Conservation (phyloP, 192 early-diverging fungal species). For the Backusella tuberculispora region DNA sequence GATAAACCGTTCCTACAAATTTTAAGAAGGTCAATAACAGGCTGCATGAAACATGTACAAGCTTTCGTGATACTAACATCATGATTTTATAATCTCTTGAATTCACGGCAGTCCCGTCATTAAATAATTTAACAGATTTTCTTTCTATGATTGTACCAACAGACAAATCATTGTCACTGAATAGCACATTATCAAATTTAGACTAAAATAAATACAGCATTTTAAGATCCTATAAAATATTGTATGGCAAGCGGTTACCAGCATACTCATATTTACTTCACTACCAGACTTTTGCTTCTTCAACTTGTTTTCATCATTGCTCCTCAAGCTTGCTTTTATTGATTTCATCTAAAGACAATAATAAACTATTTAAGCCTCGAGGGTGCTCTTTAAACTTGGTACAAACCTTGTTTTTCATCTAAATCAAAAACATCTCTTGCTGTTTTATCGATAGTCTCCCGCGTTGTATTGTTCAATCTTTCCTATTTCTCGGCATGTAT, state of each 20-base stretch:
- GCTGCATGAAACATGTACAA: too few species aligned
- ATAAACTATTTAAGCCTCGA: neutral
- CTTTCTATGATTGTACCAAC: neutral
- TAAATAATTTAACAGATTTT: too few species aligned
- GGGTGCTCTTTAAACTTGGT: neutral
- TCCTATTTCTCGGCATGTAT: neutral
- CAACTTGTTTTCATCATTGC: neutral
- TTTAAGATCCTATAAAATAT: too few species aligned
- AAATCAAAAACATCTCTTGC: neutral
- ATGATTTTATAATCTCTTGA: neutral
- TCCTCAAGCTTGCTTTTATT: neutral
- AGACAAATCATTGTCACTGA: neutral
- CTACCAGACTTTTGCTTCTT: neutral
- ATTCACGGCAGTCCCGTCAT: neutral
- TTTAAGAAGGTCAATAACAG: too few species aligned
- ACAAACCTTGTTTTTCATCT: neutral
- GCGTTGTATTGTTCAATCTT: neutral
- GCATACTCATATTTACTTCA: neutral
- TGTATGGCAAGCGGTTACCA: too few species aligned
- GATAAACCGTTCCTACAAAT: neutral
- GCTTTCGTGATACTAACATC: too few species aligned
- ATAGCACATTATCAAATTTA: neutral
- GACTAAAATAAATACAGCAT: too few species aligned
- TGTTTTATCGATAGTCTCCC: neutral
- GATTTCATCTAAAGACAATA: neutral